Evolutionary conservation across 305 asterid genomes (phyloP), one percentile per base, ranked within the genome.

Genomic region (Petunia hybrid): DNA sequence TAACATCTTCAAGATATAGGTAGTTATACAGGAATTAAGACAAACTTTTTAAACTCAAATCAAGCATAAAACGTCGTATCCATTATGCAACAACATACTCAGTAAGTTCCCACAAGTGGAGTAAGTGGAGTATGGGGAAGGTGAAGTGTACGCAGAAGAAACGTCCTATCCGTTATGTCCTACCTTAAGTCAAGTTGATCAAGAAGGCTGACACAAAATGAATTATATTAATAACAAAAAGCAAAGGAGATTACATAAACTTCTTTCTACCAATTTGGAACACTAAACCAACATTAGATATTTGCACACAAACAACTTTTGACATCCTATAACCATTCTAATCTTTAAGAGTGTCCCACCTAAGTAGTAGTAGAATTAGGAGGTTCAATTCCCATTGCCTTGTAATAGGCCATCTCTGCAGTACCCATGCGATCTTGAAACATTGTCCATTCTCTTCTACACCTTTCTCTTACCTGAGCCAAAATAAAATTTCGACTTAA

Each of bases 391-490:
- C 97, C 98, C 90, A 85, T 84, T 31, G 88, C 87, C 85, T 81
- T 78, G 41, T 78, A 94, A 87, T 95, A 94, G 41, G 91, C 90
- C 82, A 71, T 87, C 84, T 95, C 98, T 48, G 99, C 97, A 57
- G 85, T 92, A 45, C 83, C 74, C 86, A 95, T 41, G 1, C 99
- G 91, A 78, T 92, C 94, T 74, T 89, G 97, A 85, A 95, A 91
- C 92, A 92, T 85, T 4, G 83, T 62, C 99, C 99, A 95, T 84
- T 95, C 99, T 8, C 85, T 91, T 83, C 91, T 91, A 66, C 99
- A 95, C 89, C 99, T 89, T 80, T 92, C 95, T 78, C 99, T 85
- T 41, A 95, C 99, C 99, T 95, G 80, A 77, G n/a, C 14, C 85
- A 78, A 78, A 41, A 77, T 2, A 35, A 14, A 75, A 14, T 64